Base-by-base conservation (phyloP, 208 protist species). In the Acanthamoeba healyi region DNA sequence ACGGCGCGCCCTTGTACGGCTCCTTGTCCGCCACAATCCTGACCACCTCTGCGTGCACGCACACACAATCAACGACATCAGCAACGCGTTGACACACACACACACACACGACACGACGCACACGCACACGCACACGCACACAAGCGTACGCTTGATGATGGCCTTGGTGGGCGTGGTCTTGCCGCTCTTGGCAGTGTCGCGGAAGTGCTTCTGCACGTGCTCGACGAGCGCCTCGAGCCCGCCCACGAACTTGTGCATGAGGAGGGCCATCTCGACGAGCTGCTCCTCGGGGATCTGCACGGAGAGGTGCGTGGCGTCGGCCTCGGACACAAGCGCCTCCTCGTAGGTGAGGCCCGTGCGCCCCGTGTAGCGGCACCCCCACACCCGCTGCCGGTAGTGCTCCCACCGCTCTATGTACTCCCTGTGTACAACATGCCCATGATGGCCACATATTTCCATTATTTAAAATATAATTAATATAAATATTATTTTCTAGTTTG, bases 291-390 rank as follows among this genome's bases (percentile, higher is more conserved):
- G 70, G 29, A 79, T 2, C 70, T 79, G 70, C 36, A 79, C 36
- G 10, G 70, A 79, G 38, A 79, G 36, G 70, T 79, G 70, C 19
- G 32, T 46, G 38, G 70, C 70, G 70, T 79, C 70, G 70, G 70
- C 70, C 46, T 87, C 79, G n/a, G 79, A 87, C 3, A 87, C 14
- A 14, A 87, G 79, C 42, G 79, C 79, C 79, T 87, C 79, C 79
- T 87, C 79, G 44, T 61, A 61, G n/a, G 79, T 87, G 46, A 87
- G 42, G 42, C 46, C 46, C 46, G 46, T 87, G n/a, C 49, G 42
- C 22, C 79, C 79, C 15, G 46, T 61, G 79, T 87, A 87, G 46
- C 49, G 46, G 79, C 79, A 87, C 15, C 44, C 61, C 79, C 79
- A 87, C 2, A 87, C 36, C 44, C 32, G 79, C 40, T 87, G 79